Evolutionary conservation across 2,329 filamentous ascomycete genomes (phyloP), one percentile per base, ranked within the genome.

Genomic region (Tothia fuscella): DNA sequence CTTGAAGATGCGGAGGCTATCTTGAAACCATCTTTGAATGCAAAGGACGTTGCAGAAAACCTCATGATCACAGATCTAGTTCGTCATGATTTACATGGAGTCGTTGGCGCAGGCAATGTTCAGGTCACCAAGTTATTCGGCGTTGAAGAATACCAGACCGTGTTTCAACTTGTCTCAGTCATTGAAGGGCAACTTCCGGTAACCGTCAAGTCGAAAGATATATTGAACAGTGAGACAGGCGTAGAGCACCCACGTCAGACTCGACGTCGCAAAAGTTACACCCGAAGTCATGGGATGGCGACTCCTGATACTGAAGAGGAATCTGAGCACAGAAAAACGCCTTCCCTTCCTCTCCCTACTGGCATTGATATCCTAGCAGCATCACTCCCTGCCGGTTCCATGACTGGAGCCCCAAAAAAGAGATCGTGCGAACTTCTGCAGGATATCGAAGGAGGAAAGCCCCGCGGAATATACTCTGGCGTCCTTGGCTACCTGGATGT

Each of bases 331-430:
- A n/a, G n/a, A n/a, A n/a, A n/a, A n/a, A 16, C 38, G 3, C 19
- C 39, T 9, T 16, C 32, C 16, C 14, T 20, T 14, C 14, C 30
- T 6, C 10, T 25, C 5, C 66, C 72, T 45, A 76, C 76, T 0
- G 84, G 82, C 2, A 66, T 91, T 26, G 80, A 89, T 45, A 80
- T 89, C 3, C 72, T 96, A 0, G 75, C 41, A 6, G 34, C 41
- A 4, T 0, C 79, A 36, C 69, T 96, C 1, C 89, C 91, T 0
- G 87, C 91, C 0, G 89, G 91, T 0, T 89, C 82, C 53, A 96
- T 96, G 91, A 96, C 89, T 2, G 91, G 91, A 5, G 89, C 89
- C 1, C 91, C 89, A 0, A 96, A 96, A 67, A 88, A 89, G 62
- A 74, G 89, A 36, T 89, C 82, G 48, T 95, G 89, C 58, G 80